Conservation (phyloP, 345 rosid genomes). For the Gossypium stocksii region DNA sequence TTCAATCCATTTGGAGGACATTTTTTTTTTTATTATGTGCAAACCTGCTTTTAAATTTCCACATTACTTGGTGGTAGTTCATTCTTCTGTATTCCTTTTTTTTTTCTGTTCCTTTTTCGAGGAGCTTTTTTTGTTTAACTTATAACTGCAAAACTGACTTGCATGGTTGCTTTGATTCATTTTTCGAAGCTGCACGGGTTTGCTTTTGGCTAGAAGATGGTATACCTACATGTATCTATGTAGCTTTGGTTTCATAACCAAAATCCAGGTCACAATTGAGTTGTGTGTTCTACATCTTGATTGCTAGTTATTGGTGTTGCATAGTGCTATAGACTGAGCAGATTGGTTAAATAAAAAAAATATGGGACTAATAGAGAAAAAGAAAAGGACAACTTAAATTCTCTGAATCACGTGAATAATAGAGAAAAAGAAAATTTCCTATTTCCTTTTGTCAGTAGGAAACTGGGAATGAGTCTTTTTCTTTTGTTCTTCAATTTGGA, state of each 20-base stretch:
- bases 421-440: neutral
- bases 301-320: neutral
- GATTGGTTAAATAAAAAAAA: too few species aligned
- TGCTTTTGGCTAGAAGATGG: conserved; percentile 1
- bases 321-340: neutral
- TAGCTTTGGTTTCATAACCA: neutral
- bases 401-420: neutral
- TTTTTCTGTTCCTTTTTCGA: neutral
- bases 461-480: neutral
- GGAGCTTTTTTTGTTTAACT: neutral
- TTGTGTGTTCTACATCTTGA: neutral
- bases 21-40: neutral
- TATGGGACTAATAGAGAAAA: too few species aligned
- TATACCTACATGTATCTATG: neutral
- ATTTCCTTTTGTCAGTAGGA: neutral
- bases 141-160: neutral
- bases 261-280: neutral
- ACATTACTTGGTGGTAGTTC: neutral
- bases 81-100: neutral
- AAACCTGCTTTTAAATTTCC: neutral
- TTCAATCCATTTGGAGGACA: neutral
- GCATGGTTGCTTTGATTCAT: neutral
- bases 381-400: neutral
- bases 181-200: neutral
- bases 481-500: neutral